Evolutionary conservation across 2,329 filamentous ascomycete species (phyloP), one percentile per base, ranked within the genome.

Genomic region (Canariomyces notabilis): DNA sequence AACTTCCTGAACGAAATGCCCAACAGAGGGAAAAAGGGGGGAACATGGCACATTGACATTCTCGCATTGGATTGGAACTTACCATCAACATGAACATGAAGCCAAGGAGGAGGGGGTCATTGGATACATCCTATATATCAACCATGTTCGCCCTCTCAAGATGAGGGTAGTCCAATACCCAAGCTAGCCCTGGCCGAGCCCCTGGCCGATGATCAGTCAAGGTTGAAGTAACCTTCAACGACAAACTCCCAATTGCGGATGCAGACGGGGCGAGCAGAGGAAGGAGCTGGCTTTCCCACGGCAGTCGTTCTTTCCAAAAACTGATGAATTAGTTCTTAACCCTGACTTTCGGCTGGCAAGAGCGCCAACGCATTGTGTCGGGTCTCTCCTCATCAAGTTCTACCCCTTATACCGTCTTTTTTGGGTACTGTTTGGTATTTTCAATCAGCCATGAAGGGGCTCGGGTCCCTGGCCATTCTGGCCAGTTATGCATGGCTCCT

Each of bases 401-500:
- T n/a, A n/a, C n/a, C n/a, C n/a, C n/a, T n/a, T n/a, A n/a, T n/a
- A n/a, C n/a, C n/a, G n/a, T n/a, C n/a, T n/a, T n/a, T n/a, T n/a
- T n/a, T n/a, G n/a, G n/a, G n/a, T n/a, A n/a, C n/a, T 3, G 19
- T n/a, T 8, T 3, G 2, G 18, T 7, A 33, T 12, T 8, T 12
- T 14, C 5, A n/a, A 11, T 6, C 16, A 15, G 37, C 19, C 8
- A 54, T 54, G 52, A 49, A 40, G 26, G 8, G 22, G 7, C 21
- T 50, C 16, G 23, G 31, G 20, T 23, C 37, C 8, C 37, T 54
- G 45, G 45, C 47, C 37, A 18, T 49, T 7, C 22, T 50, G 36
- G 52, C 47, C 47, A 44, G 47, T 37, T 50, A 43, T 5, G 44
- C 49, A 5, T 44, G 34, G 41, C 18, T 46, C 7, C 33, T 44